phyloP scores from a whole-genome alignment of 2,329 filamentous ascomycete species.

The Colletotrichum falcatum region DNA sequence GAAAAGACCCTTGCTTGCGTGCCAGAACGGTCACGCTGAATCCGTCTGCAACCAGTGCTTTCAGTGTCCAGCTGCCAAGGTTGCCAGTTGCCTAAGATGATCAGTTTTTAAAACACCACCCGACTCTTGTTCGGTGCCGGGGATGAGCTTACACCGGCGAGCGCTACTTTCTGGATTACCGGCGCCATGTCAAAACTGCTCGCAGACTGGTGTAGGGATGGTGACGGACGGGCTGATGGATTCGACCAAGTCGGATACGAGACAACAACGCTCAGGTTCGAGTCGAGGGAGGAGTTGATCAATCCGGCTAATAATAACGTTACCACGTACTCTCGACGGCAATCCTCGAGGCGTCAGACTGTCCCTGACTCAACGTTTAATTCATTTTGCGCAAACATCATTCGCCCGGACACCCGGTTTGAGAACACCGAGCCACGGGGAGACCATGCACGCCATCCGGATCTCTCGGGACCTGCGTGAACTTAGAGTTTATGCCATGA shows the following conservation, averaged over 20 bases:
- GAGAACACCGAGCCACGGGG: slow-evolving; percentile 1
- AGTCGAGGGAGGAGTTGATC: too few relatives aligned
- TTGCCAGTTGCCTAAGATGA: slow-evolving; percentile 46
- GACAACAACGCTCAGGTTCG: background rate
- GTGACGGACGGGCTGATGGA: background rate
- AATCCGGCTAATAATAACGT: background rate
- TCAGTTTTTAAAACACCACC: background rate
- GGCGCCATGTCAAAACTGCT: background rate
- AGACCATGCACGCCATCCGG: slow-evolving; percentile 27
- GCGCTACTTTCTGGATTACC: slow-evolving; percentile 52
- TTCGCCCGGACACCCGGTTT: slow-evolving; percentile 25
- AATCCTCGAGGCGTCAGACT: background rate
- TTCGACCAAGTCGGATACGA: background rate
- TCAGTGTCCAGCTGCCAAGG: slow-evolving; percentile 49
- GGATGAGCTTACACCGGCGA: slow-evolving; percentile 49
- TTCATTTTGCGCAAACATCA: background rate
- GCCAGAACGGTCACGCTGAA: slow-evolving; percentile 66
- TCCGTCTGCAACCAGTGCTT: slow-evolving; percentile 46
- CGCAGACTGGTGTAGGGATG: background rate
- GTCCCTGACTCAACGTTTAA: background rate
- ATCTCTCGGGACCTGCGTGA: background rate
- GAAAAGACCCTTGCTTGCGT: slow-evolving; percentile 49
- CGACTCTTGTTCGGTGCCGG: too few relatives aligned
- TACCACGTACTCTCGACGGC: too few relatives aligned
- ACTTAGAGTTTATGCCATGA: background rate